Evolutionary conservation across 306 rosid genomes (phyloP), one percentile per base, ranked within the genome.

Genomic region (Elaeagnus macrophylla): DNA sequence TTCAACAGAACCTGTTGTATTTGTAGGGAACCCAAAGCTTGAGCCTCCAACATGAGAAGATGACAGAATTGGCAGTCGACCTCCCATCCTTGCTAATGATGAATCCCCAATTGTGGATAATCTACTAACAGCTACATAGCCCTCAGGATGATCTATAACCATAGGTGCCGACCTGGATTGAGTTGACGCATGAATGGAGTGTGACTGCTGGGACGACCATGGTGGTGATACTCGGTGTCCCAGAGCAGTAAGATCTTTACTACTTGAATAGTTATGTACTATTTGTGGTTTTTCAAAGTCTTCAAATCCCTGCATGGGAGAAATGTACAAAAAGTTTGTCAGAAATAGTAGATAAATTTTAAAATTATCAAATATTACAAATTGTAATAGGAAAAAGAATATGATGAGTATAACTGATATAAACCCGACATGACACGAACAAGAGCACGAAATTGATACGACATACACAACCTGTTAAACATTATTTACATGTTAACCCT

Each of bases 271-370:
- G 45, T 63, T 84, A 62, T 45, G 72, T 10, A 52, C 37, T 35
- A 64, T 48, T 17, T 48, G 54, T 62, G 55, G 68, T 53, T 67
- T 73, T 41, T 51, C 83, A 42, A 74, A 67, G 59, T 78, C 83
- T 58, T 70, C 96, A 66, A 76, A 72, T 42, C 76, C 88, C 96
- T 93, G 83, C 76, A 67, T 12, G 45, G 47, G 50, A 53, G 41
- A 61, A 70, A 53, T 38, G 20, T 10, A 55, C 15, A n/a, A 55
- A n/a, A 67, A 20, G 11, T 48, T 5, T 17, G 36, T 9, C 37
- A 4, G 16, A 55, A 15, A 16, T 2, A n/a, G 36, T 9, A 10
- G 39, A 51, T 17, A 9, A 11, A 3, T 12, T 38, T 14, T 13
- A 36, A 59, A 58, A 35, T 13, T 1, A 5, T 45, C 44, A 12